A percentile compares a stretch with the other conserved stretches of the same genome.
Conservation (phyloP, 106 monocot genomes). For the Cymbidium sinense region DNA sequence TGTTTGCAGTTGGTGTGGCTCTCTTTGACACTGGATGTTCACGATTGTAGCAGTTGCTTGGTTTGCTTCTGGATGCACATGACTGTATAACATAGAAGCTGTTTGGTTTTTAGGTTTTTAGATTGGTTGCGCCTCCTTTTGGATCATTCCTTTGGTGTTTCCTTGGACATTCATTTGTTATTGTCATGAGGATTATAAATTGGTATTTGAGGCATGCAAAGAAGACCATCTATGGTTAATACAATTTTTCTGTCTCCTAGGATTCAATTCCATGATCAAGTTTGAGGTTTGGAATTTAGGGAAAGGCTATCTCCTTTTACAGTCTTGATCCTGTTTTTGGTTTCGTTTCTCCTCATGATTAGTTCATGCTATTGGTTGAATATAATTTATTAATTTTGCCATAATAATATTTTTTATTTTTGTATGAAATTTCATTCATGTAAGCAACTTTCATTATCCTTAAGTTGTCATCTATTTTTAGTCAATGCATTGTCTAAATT, state of each 20-base stretch:
- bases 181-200: not conserved
- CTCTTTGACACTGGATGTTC: not conserved
- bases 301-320: not conserved
- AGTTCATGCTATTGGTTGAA: no score
- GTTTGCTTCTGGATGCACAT: not conserved
- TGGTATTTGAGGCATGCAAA: not conserved
- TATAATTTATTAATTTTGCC: no score
- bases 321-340: no score
- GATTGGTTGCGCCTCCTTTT: not conserved
- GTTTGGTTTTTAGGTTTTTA: not conserved
- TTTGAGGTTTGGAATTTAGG: not conserved
- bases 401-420: no score
- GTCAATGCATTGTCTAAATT: no score
- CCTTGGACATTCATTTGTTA: not conserved
- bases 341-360: no score
- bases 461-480: no score
- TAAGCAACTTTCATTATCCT: no score
- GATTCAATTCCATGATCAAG: not conserved
- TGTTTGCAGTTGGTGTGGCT: not conserved
- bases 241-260: not conserved
- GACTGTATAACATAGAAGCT: not conserved
- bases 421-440: no score
- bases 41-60: not conserved
- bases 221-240: not conserved
- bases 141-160: not conserved